Base-by-base conservation (phyloP, 83 land plant genomes). In the Picea abies region DNA sequence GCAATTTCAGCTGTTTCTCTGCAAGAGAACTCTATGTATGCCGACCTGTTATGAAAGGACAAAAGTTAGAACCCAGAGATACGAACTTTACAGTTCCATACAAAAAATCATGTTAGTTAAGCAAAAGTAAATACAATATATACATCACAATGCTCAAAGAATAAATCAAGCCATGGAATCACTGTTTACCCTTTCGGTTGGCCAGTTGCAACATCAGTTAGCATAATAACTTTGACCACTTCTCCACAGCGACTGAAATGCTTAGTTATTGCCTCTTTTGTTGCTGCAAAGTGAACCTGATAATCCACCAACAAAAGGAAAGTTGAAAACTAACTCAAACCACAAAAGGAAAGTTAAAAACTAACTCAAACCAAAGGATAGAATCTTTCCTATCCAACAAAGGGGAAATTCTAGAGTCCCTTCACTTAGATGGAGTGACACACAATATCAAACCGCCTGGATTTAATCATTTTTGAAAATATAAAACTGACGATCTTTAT, bases 221-320 rank as follows among this genome's bases (percentile, higher is more conserved):
- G 72, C 56, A 95, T 91, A 14, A 90, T 72, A 8, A 93, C 94
- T 78, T 92, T 91, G 5, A 90, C 82, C n/a, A 95, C 91, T 72
- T 91, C 92, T 2, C 98, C 98, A 87, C 90, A 95, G 47, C 91
- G 90, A 29, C 90, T 89, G 65, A 95, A 95, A 89, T 95, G 98
- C n/a, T 89, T 89, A 64, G 91, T 88, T 73, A 95, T 88, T 60
- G 90, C 85, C 67, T 95, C 98, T 82, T 95, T 95, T 9, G 96
- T 88, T 2, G 96, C 93, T 81, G 93, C 96, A 88, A 95, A 95
- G 81, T 95, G 95, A 76, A 95, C 96, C 98, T 95, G 86, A 15
- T 26, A 11, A 58, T 22, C 23, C 75, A 16, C n/a, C 44, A 84
- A 47, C 60, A 47, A 60, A 85, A 52, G 14, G 56, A 10, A 52